Percentiles rank a stretch among this genome's conserved stretches.
These are phyloP conservation scores for Fraxinus sp. DNA, from an alignment of 305 asterid genomes.

Conservation along the genomic window DNA sequence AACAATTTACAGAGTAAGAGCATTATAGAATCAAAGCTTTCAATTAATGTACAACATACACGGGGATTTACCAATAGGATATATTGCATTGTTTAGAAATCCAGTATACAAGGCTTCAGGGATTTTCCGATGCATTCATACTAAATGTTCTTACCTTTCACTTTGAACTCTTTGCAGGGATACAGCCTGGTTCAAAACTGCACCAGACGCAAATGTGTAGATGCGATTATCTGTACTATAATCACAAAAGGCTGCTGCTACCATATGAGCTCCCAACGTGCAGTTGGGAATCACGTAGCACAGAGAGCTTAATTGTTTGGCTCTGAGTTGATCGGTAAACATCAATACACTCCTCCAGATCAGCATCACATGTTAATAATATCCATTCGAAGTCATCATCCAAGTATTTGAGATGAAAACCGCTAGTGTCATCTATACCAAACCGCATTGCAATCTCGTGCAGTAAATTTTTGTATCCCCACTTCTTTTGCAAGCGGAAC, in stretches of 20 bases:
- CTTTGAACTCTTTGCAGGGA: background rate
- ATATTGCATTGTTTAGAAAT: background rate
- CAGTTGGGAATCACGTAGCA: constrained; percentile 36
- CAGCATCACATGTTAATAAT: constrained; percentile 86
- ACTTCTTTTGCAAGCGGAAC: constrained; percentile 56
- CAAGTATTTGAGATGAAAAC: constrained; percentile 69
- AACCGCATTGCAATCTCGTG: constrained; percentile 60
- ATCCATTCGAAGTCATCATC: constrained; percentile 96
- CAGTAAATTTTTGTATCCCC: constrained; percentile 63
- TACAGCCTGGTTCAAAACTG: background rate
- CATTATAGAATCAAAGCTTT: background rate
- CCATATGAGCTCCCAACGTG: background rate
- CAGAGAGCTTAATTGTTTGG: constrained; percentile 59
- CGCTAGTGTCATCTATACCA: constrained; percentile 46
- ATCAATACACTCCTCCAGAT: constrained; percentile 77
- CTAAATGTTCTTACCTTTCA: background rate
- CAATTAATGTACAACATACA: background rate
- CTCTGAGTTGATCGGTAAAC: constrained; percentile 42
- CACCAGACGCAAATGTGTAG: background rate
- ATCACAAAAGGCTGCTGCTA: background rate
- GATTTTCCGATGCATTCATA: background rate
- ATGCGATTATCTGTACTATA: background rate
- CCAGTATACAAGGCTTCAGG: background rate
- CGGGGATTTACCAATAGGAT: background rate
- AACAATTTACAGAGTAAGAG: background rate